Percentiles rank a stretch among this genome's conserved stretches.
phyloP scores from a whole-genome alignment of 129 eudicot species.

The Centaurea solstitialis region DNA sequence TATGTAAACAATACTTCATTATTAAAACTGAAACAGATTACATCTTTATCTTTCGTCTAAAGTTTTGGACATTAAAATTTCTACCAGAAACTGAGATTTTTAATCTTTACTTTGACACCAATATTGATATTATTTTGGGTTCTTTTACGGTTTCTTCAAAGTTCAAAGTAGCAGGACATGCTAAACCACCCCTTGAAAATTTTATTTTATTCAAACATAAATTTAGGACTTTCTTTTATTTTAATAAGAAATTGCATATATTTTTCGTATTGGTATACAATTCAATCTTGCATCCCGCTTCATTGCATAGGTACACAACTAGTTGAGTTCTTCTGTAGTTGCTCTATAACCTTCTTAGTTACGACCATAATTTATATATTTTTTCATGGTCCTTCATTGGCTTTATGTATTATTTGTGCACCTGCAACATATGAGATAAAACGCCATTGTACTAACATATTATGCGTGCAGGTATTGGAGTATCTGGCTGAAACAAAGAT shows the following conservation, averaged over 20 bases:
- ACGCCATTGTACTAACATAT: neutral
- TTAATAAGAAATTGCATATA: neutral
- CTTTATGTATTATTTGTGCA: neutral
- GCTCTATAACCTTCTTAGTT: too few species aligned
- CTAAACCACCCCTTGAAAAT: neutral
- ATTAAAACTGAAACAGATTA: neutral
- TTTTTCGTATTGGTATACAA: too few species aligned
- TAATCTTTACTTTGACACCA: neutral
- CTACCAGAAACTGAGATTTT: neutral
- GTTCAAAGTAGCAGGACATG: neutral
- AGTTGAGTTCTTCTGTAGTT: neutral
- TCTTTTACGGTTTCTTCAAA: neutral
- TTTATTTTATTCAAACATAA: neutral
- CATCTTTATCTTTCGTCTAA: neutral
- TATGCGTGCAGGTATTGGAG: constrained; percentile 64
- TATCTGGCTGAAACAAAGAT: constrained; percentile 73
- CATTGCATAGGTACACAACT: neutral
- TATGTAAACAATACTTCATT: neutral
- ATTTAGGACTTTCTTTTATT: neutral
- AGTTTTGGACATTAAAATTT: neutral
- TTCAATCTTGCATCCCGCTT: too few species aligned
- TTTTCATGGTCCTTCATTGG: neutral
- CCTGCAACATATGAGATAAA: neutral
- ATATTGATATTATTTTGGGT: neutral
- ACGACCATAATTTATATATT: neutral